Base-by-base conservation (phyloP, 1,139 yeast species). In the Scheffersomyces parashehatae region DNA sequence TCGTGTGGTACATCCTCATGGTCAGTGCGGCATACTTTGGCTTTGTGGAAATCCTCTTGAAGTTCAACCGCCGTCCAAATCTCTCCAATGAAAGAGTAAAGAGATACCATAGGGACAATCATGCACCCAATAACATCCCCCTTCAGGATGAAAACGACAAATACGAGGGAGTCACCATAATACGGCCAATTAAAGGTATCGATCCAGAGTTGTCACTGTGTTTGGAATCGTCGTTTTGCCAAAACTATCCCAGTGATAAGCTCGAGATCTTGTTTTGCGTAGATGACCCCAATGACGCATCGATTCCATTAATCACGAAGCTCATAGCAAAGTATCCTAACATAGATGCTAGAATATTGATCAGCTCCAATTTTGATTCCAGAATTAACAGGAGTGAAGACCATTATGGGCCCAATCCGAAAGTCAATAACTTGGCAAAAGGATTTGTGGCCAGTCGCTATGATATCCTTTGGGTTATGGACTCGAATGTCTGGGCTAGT, bases 381-480 rank as follows among this genome's bases (percentile, higher is more conserved):
- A 39, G 39, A 7, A 46, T 50, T 16, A 38, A 42, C 26, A 15
- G 30, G 28, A 58, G 67, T 32, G 62, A 63, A 30, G 82, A 76
- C 43, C 76, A 77, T 52, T 85, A 70, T 55, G 97, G 96, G 1
- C 95, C 96, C 2, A 89, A 89, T 57, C 97, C 97, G 9, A 89
- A 89, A 63, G 88, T 89, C 44, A 88, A 88, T 65, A 89, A 89
- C 62, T 70, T 89, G 39, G 82, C 91, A 14, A 87, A 87, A 60
- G 96, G 96, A 3, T 88, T 85, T 58, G 60, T 68, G 36, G 64
- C 65, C 2, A 91, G 96, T 11, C 79, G 81, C 53, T 70, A 81
- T 61, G 96, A 89, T 58, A 77, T 86, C 29, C 55, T 89, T 11
- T 89, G 97, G 97, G 81, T 88, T n/a, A 74, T 88, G 68, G 97